Percentiles rank a stretch among this genome's conserved stretches.
phyloP scores from a whole-genome alignment of 2,329 filamentous ascomycete genomes.

The Beauveria varroae region DNA sequence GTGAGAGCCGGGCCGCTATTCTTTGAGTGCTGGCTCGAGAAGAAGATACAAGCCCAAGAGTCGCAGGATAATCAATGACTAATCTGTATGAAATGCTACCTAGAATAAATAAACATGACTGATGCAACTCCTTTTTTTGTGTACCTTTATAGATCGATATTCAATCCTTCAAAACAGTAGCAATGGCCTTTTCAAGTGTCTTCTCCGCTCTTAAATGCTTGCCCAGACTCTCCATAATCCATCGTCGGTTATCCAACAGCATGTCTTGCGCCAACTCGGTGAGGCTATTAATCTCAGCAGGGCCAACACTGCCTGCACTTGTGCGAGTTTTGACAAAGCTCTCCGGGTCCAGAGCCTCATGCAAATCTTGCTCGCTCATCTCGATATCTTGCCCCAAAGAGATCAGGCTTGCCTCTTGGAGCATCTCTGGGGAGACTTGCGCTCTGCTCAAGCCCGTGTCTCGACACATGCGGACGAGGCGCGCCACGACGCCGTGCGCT shows the following conservation, averaged over 20 bases:
- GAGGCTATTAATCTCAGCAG: not conserved
- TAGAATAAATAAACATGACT: not conserved
- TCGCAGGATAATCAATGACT: not conserved
- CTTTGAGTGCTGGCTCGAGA: conserved; percentile 60
- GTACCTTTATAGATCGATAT: not conserved
- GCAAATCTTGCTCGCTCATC: conserved; percentile 3
- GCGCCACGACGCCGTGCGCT: conserved; percentile 11
- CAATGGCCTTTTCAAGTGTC: not conserved
- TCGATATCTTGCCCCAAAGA: not conserved
- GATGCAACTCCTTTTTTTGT: not conserved
- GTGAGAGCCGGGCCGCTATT: conserved; percentile 52
- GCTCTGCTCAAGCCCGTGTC: not conserved
- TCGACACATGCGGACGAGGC: conserved; percentile 8
- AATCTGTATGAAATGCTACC: not conserved
- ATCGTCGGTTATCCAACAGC: conserved; percentile 2
- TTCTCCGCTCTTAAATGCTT: conserved; percentile 2
- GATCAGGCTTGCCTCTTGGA: conserved; percentile 5
- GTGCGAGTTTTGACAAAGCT: conserved; percentile 8
- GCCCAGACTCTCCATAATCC: not conserved
- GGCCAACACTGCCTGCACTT: conserved; percentile 8
- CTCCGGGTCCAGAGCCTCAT: conserved; percentile 8
- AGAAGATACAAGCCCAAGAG: conserved; percentile 23
- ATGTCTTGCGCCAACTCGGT: not conserved
- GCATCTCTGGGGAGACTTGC: not conserved
- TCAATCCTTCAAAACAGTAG: not conserved